Conservation (phyloP, 139 green algal genomes). For the Tetradesmus lagerheimii region DNA sequence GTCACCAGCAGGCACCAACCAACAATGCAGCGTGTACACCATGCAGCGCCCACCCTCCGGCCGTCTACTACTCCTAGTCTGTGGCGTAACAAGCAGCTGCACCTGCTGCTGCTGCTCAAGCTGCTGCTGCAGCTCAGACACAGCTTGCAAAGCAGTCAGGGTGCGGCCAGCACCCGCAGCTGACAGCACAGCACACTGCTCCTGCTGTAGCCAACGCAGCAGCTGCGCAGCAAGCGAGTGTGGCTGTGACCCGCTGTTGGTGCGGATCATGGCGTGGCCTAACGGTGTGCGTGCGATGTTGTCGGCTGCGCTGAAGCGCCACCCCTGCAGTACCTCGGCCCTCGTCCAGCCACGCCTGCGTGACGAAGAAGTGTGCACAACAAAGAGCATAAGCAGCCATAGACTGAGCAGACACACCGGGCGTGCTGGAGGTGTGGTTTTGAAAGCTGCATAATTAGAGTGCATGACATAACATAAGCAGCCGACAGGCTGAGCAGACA, state of each 20-base stretch:
- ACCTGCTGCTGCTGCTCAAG: constrained; percentile 18
- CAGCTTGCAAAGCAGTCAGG: not conserved
- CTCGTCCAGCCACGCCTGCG: constrained; percentile 10
- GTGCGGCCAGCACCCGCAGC: not conserved
- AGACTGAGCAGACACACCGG: not conserved
- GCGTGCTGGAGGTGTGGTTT: no score
- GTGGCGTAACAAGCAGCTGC: not conserved
- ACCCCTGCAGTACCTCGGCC: constrained; percentile 1
- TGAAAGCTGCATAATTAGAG: no score
- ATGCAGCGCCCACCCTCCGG: constrained; percentile 2
- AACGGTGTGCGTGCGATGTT: not conserved
- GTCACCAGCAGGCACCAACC: not conserved
- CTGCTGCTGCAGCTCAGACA: not conserved
- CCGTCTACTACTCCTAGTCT: not conserved
- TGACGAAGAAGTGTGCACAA: not conserved
- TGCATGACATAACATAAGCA: no score
- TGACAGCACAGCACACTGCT: constrained; percentile 4
- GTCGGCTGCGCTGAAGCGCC: not conserved
- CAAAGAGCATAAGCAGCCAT: not conserved
- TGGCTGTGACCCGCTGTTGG: not conserved
- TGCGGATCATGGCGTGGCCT: not conserved
- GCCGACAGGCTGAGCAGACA: no score
- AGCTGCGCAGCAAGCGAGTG: not conserved
- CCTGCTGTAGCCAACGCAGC: not conserved
- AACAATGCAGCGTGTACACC: constrained; percentile 9